Evolutionary conservation across 2,329 filamentous ascomycete species (phyloP).

Genomic region (Aulographum hederae): DNA sequence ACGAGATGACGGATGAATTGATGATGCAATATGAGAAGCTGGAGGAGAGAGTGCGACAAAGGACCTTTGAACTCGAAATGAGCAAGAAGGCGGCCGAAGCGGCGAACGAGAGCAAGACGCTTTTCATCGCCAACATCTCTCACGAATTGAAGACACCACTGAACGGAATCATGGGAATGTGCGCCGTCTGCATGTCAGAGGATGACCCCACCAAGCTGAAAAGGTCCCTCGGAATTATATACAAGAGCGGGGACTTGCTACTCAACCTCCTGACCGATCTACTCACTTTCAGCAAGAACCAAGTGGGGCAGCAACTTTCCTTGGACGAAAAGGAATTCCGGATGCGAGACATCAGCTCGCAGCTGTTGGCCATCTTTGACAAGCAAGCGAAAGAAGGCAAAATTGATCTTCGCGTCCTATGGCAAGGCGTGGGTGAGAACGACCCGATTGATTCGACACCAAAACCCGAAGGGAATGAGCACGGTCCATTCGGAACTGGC

Average conservation of each 20-base stretch:
- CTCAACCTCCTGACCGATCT: conserved; percentile 78
- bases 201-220: conserved; percentile 62
- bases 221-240: conserved; percentile 70
- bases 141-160: conserved; percentile 82
- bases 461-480: conserved; percentile 30
- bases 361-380: conserved; percentile 73
- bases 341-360: conserved; percentile 65
- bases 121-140: conserved; percentile 90
- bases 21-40: conserved; percentile 70
- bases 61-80: conserved; percentile 69
- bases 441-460: conserved; percentile 16
- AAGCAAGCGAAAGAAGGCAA: conserved; percentile 69
- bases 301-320: conserved; percentile 68
- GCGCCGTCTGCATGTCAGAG: conserved; percentile 82
- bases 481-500: conserved; percentile 47
- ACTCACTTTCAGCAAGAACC: conserved; percentile 84
- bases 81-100: conserved; percentile 85
- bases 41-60: conserved; percentile 66
- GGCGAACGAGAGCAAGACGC: conserved; percentile 92
- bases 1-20: conserved; percentile 84
- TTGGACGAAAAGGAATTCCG: conserved; percentile 76
- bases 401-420: conserved; percentile 56
- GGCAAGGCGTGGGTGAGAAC: conserved; percentile 33
- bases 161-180: conserved; percentile 92
- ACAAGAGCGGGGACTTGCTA: conserved; percentile 71